Percentiles rank a stretch among this genome's conserved stretches.
These are phyloP conservation scores for Tritrichomonas musculus DNA, from an alignment of 208 protist species.

Conservation along the genomic window DNA sequence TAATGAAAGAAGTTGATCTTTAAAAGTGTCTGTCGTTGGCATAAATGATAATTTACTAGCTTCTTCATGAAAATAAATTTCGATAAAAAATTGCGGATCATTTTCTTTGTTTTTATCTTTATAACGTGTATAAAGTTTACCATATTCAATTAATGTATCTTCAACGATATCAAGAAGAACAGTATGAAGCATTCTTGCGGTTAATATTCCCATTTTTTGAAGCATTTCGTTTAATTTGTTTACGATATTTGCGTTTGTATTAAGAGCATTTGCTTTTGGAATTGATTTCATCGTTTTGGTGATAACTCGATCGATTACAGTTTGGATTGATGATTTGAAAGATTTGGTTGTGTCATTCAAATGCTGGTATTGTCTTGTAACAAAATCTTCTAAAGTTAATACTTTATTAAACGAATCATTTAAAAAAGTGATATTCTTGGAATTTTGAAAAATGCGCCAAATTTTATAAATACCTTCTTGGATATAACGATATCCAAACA, in stretches of 20 bases:
- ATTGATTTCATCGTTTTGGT: background rate
- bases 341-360: background rate
- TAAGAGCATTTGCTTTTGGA: background rate
- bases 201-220: background rate
- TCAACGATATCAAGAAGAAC: background rate
- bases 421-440: background rate
- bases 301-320: background rate
- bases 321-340: background rate
- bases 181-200: conserved; percentile 13
- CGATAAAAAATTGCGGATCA: background rate
- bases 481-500: background rate
- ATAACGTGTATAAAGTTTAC: background rate
- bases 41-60: background rate
- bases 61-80: background rate
- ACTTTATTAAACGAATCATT: background rate
- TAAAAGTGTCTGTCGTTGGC: background rate
- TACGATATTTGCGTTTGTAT: background rate
- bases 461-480: background rate
- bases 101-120: background rate
- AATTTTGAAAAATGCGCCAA: background rate
- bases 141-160: background rate
- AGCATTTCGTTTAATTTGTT: background rate
- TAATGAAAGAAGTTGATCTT: background rate
- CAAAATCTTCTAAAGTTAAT: background rate
- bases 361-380: background rate